Conservation (phyloP, 306 rosid species). For the Biancaea sappan region DNA sequence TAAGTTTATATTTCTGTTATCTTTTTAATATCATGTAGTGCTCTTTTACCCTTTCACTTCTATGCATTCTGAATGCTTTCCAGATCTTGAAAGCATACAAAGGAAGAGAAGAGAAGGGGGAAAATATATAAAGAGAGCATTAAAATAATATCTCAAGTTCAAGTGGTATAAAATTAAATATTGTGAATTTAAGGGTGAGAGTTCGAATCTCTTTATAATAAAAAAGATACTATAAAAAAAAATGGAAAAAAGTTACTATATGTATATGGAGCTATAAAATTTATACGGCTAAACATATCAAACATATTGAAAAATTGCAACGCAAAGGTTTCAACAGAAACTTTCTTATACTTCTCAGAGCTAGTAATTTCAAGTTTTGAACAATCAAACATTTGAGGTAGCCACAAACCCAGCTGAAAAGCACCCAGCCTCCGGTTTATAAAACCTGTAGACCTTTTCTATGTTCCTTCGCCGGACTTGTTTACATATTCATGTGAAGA, state of each 20-base stretch:
- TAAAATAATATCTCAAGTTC: too few species aligned
- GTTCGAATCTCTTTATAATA: too few species aligned
- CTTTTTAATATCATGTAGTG: too few species aligned
- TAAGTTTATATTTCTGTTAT: too few species aligned
- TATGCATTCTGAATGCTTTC: background rate
- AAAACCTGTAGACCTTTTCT: background rate
- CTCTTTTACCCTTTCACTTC: background rate
- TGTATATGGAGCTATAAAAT: background rate
- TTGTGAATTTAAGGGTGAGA: too few species aligned
- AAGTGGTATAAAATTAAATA: too few species aligned
- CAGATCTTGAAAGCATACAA: background rate
- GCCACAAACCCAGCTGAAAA: background rate
- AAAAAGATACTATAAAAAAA: background rate
- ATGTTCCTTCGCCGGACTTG: background rate
- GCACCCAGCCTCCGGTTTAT: background rate
- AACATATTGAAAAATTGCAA: background rate
- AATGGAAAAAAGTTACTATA: background rate
- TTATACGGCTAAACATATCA: constrained; percentile 10
- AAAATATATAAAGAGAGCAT: background rate
- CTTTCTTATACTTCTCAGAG: background rate
- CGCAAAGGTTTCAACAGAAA: background rate
- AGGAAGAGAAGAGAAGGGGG: background rate
- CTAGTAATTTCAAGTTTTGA: background rate
- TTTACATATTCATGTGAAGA: constrained; percentile 26
- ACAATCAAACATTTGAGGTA: background rate